Evolutionary conservation across 805 yeast species (phyloP), one percentile per base, ranked within the genome.

Genomic region (Komagataella kurtzmanii): DNA sequence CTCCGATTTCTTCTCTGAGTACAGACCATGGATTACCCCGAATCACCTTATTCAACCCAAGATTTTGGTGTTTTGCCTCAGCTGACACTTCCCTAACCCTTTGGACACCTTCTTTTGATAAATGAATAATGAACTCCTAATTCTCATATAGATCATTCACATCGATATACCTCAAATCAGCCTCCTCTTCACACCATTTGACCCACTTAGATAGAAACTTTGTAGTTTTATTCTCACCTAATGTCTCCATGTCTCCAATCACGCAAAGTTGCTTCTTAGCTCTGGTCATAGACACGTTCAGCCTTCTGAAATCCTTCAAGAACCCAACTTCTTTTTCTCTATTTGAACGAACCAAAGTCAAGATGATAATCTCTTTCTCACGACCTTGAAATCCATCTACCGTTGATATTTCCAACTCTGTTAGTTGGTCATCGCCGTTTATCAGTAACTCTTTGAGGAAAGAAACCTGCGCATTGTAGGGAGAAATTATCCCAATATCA

Each of bases 361-460:
- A 67, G 1, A 91, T 74, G 6, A 91, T 88, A 0, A 81, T 83
- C 58, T 90, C 95, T 64, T 91, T 93, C 61, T 91, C 99, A 55
- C 97, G 72, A 1, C 99, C 99, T 69, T 91, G 99, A 60, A 91
- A 93, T 1, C 97, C 97, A 67, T 91, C 99, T 3, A 91, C 91
- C 0, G 97, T 88, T 3, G 95, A 80, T 0, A 90, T 77, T 61
- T 91, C 98, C 5, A 91, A 68, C 17, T 62, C 63, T 8, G 51
- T 49, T 7, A 57, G 55, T 1, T 50, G 56, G 24, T 53, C 58
- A 14, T 55, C 60, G 1, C 62, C 65, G 3, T 53, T 53, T 51
- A 71, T 68, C 1, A 85, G 55, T 8, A 71, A 51, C 46, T 67
- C 70, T 55, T 80, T 80, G 30, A 91, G 57, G 12, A 76, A 60